Conservation (phyloP, 2,329 filamentous ascomycete genomes). For the Hymenotorrendiella dingleyae region DNA sequence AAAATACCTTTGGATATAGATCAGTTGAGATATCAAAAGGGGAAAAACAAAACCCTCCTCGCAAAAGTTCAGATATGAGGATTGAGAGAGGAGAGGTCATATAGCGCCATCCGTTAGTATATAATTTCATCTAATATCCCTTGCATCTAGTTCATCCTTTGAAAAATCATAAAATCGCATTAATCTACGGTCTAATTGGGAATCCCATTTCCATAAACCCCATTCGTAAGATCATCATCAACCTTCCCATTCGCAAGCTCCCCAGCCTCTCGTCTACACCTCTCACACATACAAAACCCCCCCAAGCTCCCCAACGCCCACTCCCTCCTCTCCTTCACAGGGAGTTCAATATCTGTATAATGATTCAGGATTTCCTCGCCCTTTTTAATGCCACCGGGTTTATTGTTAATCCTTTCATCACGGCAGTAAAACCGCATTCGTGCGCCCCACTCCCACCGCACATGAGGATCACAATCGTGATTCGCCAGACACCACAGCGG, state of each 20-base stretch:
- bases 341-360: constrained; percentile 81
- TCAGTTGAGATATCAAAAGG: too few relatives aligned
- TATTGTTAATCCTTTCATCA: constrained; percentile 48
- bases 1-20: too few relatives aligned
- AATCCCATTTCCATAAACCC: constrained; percentile 6
- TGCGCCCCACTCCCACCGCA: constrained; percentile 88
- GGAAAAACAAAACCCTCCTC: too few relatives aligned
- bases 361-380: constrained; percentile 89
- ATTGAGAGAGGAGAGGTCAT: too few relatives aligned
- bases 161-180: too few relatives aligned
- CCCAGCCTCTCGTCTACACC: constrained; percentile 69
- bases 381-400: constrained; percentile 57
- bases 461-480: constrained; percentile 92
- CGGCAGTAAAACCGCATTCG: constrained; percentile 65
- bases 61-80: too few relatives aligned
- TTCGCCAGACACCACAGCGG: constrained; percentile 96
- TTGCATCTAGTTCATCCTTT: too few relatives aligned
- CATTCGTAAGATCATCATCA: not conserved
- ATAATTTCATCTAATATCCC: too few relatives aligned
- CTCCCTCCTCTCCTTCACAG: constrained; percentile 74
- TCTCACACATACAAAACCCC: constrained; percentile 78
- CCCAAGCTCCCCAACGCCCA: constrained; percentile 87
- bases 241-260: constrained; percentile 4
- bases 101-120: too few relatives aligned
- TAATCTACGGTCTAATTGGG: too few relatives aligned